phyloP scores from a whole-genome alignment of 305 asterid genomes.

The Caryopteris hybrid region DNA sequence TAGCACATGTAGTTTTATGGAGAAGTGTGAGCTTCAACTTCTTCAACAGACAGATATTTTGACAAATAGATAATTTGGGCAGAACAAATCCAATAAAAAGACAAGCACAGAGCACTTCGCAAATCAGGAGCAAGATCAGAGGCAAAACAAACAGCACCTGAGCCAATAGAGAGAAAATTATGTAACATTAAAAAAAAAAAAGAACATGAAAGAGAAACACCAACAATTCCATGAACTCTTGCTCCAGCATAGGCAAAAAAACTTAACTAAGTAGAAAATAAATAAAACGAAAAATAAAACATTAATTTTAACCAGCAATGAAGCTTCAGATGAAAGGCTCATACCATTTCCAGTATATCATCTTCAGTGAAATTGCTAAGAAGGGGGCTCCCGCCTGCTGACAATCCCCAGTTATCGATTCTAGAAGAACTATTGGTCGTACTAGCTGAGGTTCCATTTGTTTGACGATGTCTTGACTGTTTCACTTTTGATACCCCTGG shows the following conservation, averaged over 20 bases:
- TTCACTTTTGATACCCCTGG: conserved; percentile 30
- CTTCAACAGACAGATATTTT: neutral
- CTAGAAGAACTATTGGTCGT: conserved; percentile 33
- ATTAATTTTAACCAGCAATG: conserved; percentile 14
- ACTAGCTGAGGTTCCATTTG: conserved; percentile 32
- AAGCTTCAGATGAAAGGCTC: conserved; percentile 27
- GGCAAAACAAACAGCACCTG: neutral
- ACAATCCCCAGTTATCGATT: conserved; percentile 42
- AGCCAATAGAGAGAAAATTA: neutral
- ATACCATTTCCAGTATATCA: conserved; percentile 87
- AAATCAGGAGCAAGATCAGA: conserved; percentile 3
- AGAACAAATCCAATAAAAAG: neutral
- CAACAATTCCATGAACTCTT: neutral
- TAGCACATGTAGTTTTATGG: neutral
- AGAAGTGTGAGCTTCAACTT: neutral
- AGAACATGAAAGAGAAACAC: neutral
- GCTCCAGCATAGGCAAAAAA: neutral
- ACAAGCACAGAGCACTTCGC: neutral
- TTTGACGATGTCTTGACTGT: conserved; percentile 33
- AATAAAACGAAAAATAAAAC: neutral
- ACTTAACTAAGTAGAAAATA: neutral
- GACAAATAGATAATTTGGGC: neutral
- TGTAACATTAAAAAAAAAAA: neutral
- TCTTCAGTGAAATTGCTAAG: conserved; percentile 71
- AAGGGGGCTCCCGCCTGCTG: conserved; percentile 50